Evolutionary conservation across 768 basidiomycete genomes (phyloP), one percentile per base, ranked within the genome.

Genomic region (Pleurotus cornucopiae): DNA sequence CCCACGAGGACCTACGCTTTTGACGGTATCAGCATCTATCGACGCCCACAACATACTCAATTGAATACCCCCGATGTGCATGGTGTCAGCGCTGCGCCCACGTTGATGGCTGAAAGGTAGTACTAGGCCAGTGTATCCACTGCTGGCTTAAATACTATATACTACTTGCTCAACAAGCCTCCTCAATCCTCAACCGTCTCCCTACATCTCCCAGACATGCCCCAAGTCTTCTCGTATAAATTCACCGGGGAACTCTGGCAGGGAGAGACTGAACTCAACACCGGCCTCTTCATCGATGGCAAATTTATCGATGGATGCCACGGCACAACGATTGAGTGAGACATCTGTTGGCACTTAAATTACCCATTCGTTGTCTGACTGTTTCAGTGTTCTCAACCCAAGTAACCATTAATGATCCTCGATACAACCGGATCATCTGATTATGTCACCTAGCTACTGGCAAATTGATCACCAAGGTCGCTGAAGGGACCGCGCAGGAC

Each of bases 201-300:
- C 23, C 23, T 5, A 23, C 23, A 5, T 23, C 23, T 23, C 23
- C 23, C 23, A 0, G 23, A 1, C 23, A 23, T 23, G 23, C 23
- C 23, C 23, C 23, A 23, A 23, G 23, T 45, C 43, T 77, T 77
- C 66, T 62, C 68, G 1, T 68, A 85, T 74, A 71, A 79, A 23
- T 87, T 83, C 65, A 63, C 84, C 54, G 79, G 76, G 1, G 71
- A 67, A 46, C 58, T 69, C 54, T 87, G 69, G 81, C 86, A 80
- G 68, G 85, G 84, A 43, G 79, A 79, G 61, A 74, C 77, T 39
- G 72, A 71, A 16, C 82, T 89, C 67, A 67, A 69, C 56, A 87
- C 88, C 3, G 89, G 91, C 34, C 67, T 91, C 59, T 92, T 82
- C 76, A 89, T 94, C 71, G 74, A 83, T 67, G 84, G 84, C 61